Evolutionary conservation across 768 basidiomycete genomes (phyloP).

Genomic region (Peribolospora kevripleyi): DNA sequence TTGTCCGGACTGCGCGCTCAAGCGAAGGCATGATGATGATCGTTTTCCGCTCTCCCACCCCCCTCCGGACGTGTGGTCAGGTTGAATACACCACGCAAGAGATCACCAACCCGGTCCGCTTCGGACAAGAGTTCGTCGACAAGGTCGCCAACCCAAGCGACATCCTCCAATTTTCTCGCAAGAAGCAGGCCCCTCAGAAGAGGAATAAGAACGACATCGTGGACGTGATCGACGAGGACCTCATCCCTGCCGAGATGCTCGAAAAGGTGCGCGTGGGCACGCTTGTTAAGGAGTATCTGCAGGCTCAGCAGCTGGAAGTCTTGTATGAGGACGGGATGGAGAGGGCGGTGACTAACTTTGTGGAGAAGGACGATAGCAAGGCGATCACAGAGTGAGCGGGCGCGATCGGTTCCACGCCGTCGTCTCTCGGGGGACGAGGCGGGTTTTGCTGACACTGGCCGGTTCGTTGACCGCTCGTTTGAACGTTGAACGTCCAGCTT

Average conservation of each 20-base stretch:
- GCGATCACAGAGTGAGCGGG: constrained; percentile 60
- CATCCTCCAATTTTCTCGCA: constrained; percentile 66
- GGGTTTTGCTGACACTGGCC: background rate
- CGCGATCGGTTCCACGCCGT: background rate
- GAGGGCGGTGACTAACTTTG: constrained; percentile 80
- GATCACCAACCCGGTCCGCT: constrained; percentile 85
- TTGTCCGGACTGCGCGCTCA: background rate
- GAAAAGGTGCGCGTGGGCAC: constrained; percentile 62
- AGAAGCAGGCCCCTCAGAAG: constrained; percentile 33
- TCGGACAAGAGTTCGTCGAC: constrained; percentile 84
- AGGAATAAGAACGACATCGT: constrained; percentile 34
- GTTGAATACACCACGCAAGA: constrained; percentile 20
- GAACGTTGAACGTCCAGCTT: background rate
- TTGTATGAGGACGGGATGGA: constrained; percentile 74
- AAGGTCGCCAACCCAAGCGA: constrained; percentile 84
- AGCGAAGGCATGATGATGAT: background rate
- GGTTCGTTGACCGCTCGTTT: background rate
- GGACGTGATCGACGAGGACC: constrained; percentile 37
- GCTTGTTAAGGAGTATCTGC: constrained; percentile 72
- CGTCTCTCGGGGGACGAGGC: background rate
- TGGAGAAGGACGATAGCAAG: constrained; percentile 90
- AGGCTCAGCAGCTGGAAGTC: constrained; percentile 77
- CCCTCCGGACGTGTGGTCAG: constrained; percentile 4
- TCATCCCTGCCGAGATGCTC: constrained; percentile 30
- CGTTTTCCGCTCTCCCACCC: background rate